Conservation (phyloP, 2,329 filamentous ascomycete species). For the Drechslerella stenobrocha region DNA sequence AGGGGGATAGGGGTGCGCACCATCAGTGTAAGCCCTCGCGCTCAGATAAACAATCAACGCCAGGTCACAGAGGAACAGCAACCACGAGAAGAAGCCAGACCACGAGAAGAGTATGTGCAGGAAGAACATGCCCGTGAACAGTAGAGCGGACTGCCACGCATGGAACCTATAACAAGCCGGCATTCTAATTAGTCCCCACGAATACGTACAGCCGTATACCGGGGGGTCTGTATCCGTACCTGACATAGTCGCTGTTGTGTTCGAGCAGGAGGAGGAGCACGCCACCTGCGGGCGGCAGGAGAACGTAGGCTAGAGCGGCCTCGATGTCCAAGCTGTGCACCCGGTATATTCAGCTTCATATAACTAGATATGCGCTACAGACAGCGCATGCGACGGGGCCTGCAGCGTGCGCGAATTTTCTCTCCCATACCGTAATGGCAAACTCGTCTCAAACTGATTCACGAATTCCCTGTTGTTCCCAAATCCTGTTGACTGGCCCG, state of each 20-base stretch:
- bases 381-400: not conserved
- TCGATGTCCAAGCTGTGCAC: slow-evolving; percentile 72
- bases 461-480: slow-evolving; percentile 62
- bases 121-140: slow-evolving; percentile 74
- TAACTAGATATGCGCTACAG: not conserved
- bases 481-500: slow-evolving; percentile 52
- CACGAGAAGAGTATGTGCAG: slow-evolving; percentile 84
- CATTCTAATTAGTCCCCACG: slow-evolving; percentile 6
- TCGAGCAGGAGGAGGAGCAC: slow-evolving; percentile 83
- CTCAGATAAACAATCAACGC: slow-evolving; percentile 75
- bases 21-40: slow-evolving; percentile 80
- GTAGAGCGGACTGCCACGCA: slow-evolving; percentile 86
- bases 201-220: not conserved
- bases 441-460: slow-evolving; percentile 85
- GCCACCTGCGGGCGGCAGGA: slow-evolving; percentile 80
- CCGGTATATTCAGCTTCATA: not conserved
- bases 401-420: too few relatives aligned
- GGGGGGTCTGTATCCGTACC: slow-evolving; percentile 63
- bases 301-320: slow-evolving; percentile 83
- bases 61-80: slow-evolving; percentile 76
- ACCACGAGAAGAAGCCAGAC: slow-evolving; percentile 80
- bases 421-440: slow-evolving; percentile 67
- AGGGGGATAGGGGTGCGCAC: slow-evolving; percentile 58
- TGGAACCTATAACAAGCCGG: slow-evolving; percentile 69
- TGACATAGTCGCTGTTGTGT: slow-evolving; percentile 94